Base-by-base conservation (phyloP, 495 filamentous ascomycete species). In the Venustampulla echinocandica region DNA sequence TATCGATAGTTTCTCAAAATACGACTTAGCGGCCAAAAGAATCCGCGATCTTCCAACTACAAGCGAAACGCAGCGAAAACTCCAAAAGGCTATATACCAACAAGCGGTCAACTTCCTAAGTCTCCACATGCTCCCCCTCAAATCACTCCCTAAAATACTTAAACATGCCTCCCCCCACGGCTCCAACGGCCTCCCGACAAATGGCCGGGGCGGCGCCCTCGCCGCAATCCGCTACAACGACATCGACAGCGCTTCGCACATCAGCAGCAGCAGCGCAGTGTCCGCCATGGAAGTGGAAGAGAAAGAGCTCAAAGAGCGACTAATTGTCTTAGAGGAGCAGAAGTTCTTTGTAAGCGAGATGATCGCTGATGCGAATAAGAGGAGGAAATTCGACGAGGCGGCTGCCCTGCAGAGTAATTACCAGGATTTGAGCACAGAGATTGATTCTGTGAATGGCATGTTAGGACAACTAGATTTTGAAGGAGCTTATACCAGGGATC, bases 281-380 rank as follows among this genome's bases (percentile, higher is more conserved):
- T 85, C 82, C 0, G 79, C 77, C 3, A 64, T 95, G 14, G 87
- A 95, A 60, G 78, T 75, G 7, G 87, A 93, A 57, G 93, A 98
- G 59, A 94, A 90, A 54, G 80, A 87, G 22, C 64, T 94, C 1
- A 74, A 84, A 10, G 90, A 97, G 56, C 69, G 79, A 32, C 64
- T 97, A 14, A 87, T 95, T 33, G 85, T 98, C 18, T 70, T 98
- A 0, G 92, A 97, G 65, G 92, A 98, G 60, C 92, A 98, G 64
- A 79, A 79, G 59, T 96, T 95, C 59, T 76, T 97, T 58, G 88
- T 98, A 0, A 75, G 79, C 14, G 82, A 86, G 53, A 96, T 96
- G 88, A 75, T 97, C 38, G 79, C 71, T 4, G 81, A 84, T 37
- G 90, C 92, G 2, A 84, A 82, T 42, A 84, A 80, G 49, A 74